phyloP scores from a whole-genome alignment of 2,329 filamentous ascomycete genomes.

The Penicillium sclerotiorum region DNA sequence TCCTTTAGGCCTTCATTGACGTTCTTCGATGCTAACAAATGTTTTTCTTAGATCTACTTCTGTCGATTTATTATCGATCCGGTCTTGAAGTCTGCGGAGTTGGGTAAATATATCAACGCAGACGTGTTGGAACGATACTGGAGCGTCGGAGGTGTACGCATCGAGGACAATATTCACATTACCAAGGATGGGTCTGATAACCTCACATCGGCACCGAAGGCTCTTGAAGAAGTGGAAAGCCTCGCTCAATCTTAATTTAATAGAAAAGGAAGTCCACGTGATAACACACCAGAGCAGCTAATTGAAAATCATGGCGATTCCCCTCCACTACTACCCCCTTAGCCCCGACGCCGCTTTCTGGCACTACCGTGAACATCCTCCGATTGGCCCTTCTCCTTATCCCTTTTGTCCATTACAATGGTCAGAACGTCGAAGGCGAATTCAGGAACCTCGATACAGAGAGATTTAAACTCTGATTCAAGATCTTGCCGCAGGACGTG shows the following conservation, averaged over 20 bases:
- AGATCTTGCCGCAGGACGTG: constrained; percentile 84
- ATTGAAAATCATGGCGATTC: too few relatives aligned
- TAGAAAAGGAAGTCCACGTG: too few relatives aligned
- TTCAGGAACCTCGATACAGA: constrained; percentile 87
- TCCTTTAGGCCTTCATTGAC: background rate
- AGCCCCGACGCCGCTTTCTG: constrained; percentile 45
- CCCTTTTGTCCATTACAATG: constrained; percentile 48
- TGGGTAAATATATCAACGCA: constrained; percentile 75
- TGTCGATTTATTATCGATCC: constrained; percentile 85
- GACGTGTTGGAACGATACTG: constrained; percentile 76
- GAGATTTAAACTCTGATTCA: constrained; percentile 77
- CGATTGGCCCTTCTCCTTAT: constrained; percentile 39
- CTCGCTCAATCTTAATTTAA: constrained; percentile 29
- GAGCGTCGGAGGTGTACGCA: constrained; percentile 86
- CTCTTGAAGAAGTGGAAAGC: constrained; percentile 64
- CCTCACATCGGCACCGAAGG: constrained; percentile 77
- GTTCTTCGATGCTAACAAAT: constrained; percentile 1
- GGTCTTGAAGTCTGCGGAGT: constrained; percentile 71
- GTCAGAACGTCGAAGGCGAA: constrained; percentile 92
- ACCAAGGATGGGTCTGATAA: constrained; percentile 80
- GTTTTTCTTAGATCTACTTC: constrained; percentile 70
- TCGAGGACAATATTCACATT: constrained; percentile 88
- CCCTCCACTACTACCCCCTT: too few relatives aligned
- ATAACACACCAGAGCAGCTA: too few relatives aligned
- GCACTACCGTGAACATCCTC: constrained; percentile 40